Conservation (phyloP, 2,329 filamentous ascomycete species). For the Fusarium nelsonii region DNA sequence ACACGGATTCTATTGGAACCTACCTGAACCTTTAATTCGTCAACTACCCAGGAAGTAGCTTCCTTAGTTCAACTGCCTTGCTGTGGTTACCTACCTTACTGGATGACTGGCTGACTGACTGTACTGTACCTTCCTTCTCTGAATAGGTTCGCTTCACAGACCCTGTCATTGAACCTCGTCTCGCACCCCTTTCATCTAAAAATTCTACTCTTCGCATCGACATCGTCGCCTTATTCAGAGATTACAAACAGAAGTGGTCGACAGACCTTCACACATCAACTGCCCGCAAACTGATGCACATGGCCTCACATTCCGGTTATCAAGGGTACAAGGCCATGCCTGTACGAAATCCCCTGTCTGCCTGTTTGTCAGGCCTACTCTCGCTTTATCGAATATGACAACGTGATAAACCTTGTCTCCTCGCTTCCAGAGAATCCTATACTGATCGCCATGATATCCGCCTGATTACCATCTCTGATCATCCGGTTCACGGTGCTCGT, state of each 20-base stretch:
- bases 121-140: constrained; percentile 28
- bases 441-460: constrained; percentile 34
- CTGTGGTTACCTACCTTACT: no score
- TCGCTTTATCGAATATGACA: constrained; percentile 30
- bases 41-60: constrained; percentile 1
- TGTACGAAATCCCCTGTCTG: constrained; percentile 20
- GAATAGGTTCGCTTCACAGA: constrained; percentile 14
- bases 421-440: constrained; percentile 23
- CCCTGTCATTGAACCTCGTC: constrained; percentile 34
- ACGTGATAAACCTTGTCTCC: constrained; percentile 38
- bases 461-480: constrained; percentile 41
- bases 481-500: constrained; percentile 38
- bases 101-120: not conserved
- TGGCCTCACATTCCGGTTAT: constrained; percentile 33
- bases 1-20: constrained; percentile 17
- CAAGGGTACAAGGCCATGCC: constrained; percentile 27
- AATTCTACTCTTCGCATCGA: constrained; percentile 3
- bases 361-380: constrained; percentile 11
- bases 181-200: constrained; percentile 26
- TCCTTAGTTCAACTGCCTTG: constrained; percentile 4
- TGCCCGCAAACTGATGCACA: constrained; percentile 38
- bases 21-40: constrained; percentile 12
- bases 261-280: constrained; percentile 9
- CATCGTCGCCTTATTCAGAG: constrained; percentile 4
- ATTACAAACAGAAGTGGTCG: constrained; percentile 22